Conservation (phyloP, 164 flowering plant genomes). For the Cinnamomum micranthum region DNA sequence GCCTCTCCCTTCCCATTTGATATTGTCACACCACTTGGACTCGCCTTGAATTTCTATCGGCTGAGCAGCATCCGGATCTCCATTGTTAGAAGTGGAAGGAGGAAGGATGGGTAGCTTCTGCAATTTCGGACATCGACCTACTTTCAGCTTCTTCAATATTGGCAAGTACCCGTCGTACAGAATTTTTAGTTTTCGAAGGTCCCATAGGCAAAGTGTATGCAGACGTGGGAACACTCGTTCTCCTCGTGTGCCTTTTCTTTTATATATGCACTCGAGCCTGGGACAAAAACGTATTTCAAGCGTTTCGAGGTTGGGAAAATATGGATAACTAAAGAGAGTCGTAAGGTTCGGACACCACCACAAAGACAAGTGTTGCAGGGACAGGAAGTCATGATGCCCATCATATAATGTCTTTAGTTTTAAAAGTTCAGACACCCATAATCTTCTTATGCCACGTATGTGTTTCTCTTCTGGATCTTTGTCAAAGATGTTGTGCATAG, state of each 20-base stretch:
- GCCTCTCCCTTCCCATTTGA: no score
- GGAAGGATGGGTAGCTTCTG: not conserved
- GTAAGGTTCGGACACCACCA: not conserved
- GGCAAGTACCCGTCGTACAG: not conserved
- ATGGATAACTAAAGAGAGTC: not conserved
- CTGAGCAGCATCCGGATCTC: no score
- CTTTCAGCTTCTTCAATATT: not conserved
- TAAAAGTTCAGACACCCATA: not conserved
- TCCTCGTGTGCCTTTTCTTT: no score
- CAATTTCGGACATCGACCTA: not conserved
- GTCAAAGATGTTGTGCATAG: not conserved
- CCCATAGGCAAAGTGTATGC: not conserved
- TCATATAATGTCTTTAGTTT: not conserved
- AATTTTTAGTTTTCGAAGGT: not conserved
- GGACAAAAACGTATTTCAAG: not conserved
- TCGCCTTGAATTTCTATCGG: no score
- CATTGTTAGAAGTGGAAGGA: not conserved
- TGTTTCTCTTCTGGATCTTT: rapidly evolving
- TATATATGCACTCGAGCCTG: not conserved
- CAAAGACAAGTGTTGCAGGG: not conserved
- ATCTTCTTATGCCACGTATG: not conserved
- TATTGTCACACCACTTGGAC: no score
- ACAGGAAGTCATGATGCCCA: rapidly evolving
- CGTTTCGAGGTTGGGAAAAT: not conserved
- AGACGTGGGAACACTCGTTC: no score